Evolutionary conservation across 2,329 filamentous ascomycete species (phyloP), one percentile per base, ranked within the genome.

Genomic region (Aureobasidium sp.): DNA sequence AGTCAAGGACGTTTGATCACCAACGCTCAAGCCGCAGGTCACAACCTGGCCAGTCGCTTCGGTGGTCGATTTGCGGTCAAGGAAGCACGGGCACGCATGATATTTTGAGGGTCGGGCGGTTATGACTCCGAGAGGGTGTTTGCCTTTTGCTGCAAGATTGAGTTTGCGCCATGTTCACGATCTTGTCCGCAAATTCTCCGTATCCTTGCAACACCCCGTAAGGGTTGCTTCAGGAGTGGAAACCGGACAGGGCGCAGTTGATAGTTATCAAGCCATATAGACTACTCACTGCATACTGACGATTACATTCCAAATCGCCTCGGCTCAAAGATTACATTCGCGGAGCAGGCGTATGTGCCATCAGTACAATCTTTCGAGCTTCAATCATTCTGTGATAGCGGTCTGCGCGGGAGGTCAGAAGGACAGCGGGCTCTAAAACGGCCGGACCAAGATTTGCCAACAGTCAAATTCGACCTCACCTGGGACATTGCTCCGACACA

Each of bases 101-200:
- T 39, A 48, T 10, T 8, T 24, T n/a, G 6, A 29, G 26, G 32
- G 34, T n/a, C 44, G 24, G 29, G 46, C 57, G 57, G 57, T 50
- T 32, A 17, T 6, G n/a, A 43, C 57, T 60, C 57, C 57, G 57
- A 48, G 29, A 26, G 36, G 20, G 20, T 20, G 24, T 50, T 41
- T 43, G 34, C 36, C 51, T 53, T 53, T 53, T n/a, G 17, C 24
- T 60, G 57, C 57, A 60, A 60, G 57, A 60, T 60, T 51, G 57
- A 60, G 46, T 60, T 60, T 60, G 57, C 57, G 57, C 44, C 46
- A 51, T 51, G 34, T n/a, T 24, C 46, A 5, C 29, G 57, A 60
- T 60, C 44, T 60, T 17, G 32, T 32, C 48, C 8, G 29, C 8
- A 50, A 20, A 60, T 27, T 51, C 34, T 34, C 57, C 46, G 44